Base-by-base conservation (phyloP, 352 stramenopile genomes). In the Albugo candida region DNA sequence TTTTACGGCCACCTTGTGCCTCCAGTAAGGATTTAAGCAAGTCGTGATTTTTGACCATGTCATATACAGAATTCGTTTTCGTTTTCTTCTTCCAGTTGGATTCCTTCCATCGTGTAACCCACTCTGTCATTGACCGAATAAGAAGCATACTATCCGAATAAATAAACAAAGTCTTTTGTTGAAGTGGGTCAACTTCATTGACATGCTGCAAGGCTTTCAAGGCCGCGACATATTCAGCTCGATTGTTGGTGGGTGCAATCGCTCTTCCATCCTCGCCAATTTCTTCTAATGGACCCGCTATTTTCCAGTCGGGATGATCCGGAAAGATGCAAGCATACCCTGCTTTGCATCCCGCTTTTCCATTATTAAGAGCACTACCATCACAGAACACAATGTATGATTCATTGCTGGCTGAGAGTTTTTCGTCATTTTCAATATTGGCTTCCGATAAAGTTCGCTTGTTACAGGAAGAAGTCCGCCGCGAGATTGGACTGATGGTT, bases 91-190 rank as follows among this genome's bases (percentile, higher is more conserved):
- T 52, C 72, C 75, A 88, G 0, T 49, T 65, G 1, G 48, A 50
- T 13, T 37, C 13, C 13, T 48, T 17, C 51, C 51, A 56, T 13
- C 21, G 37, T 4, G 45, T 20, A 35, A 88, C 52, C 72, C 72
- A 85, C 49, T 85, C 63, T 2, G 70, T 85, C 70, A 83, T 85
- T 4, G 75, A 81, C 31, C 65, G 63, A 52, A 85, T 83, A n/a
- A 88, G 56, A 19, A 83, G 36, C 70, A 83, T 79, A 36, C 67
- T 83, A 47, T 83, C 69, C 3, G 70, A 79, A 49, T 81, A 88
- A 21, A 88, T 88, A 35, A 60, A 81, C 12, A 88, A 60, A 50
- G 64, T 45, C 10, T 51, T 51, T 6, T 41, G 49, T 13, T 40
- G 20, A 5, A 50, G 52, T 0, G 65, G 59, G 19, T 85, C 56